Evolutionary conservation across 2,329 filamentous ascomycete species (phyloP), one percentile per base, ranked within the genome.

Genomic region (Aureobasidium uvarum): DNA sequence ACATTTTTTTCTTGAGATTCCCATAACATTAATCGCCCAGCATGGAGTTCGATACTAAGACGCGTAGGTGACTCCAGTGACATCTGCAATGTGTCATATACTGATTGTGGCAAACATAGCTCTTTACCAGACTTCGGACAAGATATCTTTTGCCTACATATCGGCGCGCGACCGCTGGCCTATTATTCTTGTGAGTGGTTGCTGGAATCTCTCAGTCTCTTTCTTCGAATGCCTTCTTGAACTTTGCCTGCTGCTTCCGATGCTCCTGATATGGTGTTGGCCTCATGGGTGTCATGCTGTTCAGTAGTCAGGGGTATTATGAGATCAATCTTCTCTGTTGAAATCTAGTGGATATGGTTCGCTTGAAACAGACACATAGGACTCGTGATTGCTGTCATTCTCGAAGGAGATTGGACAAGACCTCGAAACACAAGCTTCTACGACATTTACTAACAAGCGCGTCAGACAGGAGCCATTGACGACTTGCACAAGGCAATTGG

Each of bases 81-180:
- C 31, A 25, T 18, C 8, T 39, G 36, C 23, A 50, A 16, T 50
- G 31, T 23, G 20, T 54, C 28, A 48, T 31, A 25, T 66, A 68
- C 68, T 70, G 64, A 69, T 39, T 13, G 31, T 13, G 48, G 43
- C 43, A 25, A 23, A 36, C 71, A 69, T 72, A 96, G 91, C 89
- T 54, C 87, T 86, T 67, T 96, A 89, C 76, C 84, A 83, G 71
- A 98, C 92, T 43, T 87, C 84, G 72, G 93, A 98, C 80, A 86
- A 85, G 72, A 90, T 84, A 48, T 97, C 92, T 55, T 98, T 98
- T 75, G 95, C 90, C 62, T 92, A 88, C 77, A 83, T 88, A 67
- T 96, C 95, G 10, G 94, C 91, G 39, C 85, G 89, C 73, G 89
- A 92, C 70, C 85, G 95, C 76, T 99, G 94, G 95, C 95, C 95